Conservation (phyloP, 2,329 filamentous ascomycete genomes). For the Tolypocladium sp. region DNA sequence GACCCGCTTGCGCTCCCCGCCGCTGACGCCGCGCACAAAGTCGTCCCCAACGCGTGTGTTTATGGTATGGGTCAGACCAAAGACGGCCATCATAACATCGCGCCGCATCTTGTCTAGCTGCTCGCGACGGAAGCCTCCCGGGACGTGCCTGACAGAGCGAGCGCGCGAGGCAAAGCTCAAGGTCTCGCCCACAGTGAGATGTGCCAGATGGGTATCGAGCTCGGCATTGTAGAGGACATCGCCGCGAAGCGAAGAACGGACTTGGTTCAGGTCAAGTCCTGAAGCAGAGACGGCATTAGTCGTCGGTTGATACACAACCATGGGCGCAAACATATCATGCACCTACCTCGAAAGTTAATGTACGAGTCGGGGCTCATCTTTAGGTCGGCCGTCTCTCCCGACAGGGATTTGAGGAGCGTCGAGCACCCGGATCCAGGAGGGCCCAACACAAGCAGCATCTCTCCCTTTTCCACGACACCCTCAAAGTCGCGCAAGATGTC, state of each 20-base stretch:
- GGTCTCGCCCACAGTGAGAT: conserved; percentile 69
- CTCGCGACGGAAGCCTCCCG: conserved; percentile 44
- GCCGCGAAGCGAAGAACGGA: conserved; percentile 70
- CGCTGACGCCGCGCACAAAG: conserved; percentile 64
- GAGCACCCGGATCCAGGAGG: conserved; percentile 67
- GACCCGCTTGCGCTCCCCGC: conserved; percentile 63
- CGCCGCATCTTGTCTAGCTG: conserved; percentile 53
- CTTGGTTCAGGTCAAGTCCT: conserved; percentile 22
- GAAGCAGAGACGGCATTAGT: too few relatives aligned
- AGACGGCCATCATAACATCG: conserved; percentile 68
- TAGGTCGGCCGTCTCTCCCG: conserved; percentile 75
- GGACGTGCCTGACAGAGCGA: conserved; percentile 52
- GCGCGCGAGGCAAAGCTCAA: conserved; percentile 68
- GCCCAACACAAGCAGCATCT: conserved; percentile 71
- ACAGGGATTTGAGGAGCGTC: conserved; percentile 75
- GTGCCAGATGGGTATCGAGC: conserved; percentile 73
- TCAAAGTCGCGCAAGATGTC: conserved; percentile 62
- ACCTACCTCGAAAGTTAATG: conserved; percentile 69
- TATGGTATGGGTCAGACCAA: conserved; percentile 62
- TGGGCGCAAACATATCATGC: too few relatives aligned
- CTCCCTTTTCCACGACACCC: conserved; percentile 58
- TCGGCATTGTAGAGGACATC: conserved; percentile 84
- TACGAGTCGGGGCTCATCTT: conserved; percentile 60
- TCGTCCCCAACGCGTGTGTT: conserved; percentile 71
- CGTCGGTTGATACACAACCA: too few relatives aligned